Evolutionary conservation across 768 basidiomycete genomes (phyloP).

Genomic region (Termitomyces sp.): DNA sequence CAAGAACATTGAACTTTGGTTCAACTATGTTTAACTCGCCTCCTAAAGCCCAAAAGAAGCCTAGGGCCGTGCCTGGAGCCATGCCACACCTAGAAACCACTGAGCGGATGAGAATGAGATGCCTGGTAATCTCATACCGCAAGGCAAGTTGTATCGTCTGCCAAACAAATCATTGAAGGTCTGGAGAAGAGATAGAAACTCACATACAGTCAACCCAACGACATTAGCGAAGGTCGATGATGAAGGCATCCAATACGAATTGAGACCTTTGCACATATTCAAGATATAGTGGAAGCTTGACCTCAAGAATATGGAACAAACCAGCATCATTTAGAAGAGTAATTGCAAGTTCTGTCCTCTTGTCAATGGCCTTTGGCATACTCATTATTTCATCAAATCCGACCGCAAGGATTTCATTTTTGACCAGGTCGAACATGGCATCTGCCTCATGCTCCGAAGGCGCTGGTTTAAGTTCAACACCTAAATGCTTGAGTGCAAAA

Average conservation of each 20-base stretch:
- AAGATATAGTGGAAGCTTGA: not conserved
- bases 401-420: constrained; percentile 63
- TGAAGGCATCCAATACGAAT: constrained; percentile 66
- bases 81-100: constrained; percentile 49
- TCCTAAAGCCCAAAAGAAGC: constrained; percentile 69
- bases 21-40: constrained; percentile 28
- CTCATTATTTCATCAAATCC: constrained; percentile 65
- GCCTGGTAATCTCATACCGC: constrained; percentile 33
- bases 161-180: not conserved
- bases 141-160: constrained; percentile 64
- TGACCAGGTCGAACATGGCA: constrained; percentile 63
- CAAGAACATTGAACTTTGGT: not conserved
- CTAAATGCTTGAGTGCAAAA: constrained; percentile 53
- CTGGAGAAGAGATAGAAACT: not conserved
- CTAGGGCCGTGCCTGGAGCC: constrained; percentile 61
- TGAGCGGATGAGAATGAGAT: not conserved
- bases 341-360: constrained; percentile 57
- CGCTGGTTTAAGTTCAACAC: constrained; percentile 51
- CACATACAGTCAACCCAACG: constrained; percentile 60
- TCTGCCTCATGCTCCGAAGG: constrained; percentile 54
- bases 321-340: constrained; percentile 67
- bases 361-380: constrained; percentile 58
- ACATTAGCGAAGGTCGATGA: constrained; percentile 53
- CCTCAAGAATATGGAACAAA: constrained; percentile 16
- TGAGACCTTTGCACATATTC: constrained; percentile 38